phyloP scores from a whole-genome alignment of 208 protist genomes.

The Acanthamoeba rhysodes region DNA sequence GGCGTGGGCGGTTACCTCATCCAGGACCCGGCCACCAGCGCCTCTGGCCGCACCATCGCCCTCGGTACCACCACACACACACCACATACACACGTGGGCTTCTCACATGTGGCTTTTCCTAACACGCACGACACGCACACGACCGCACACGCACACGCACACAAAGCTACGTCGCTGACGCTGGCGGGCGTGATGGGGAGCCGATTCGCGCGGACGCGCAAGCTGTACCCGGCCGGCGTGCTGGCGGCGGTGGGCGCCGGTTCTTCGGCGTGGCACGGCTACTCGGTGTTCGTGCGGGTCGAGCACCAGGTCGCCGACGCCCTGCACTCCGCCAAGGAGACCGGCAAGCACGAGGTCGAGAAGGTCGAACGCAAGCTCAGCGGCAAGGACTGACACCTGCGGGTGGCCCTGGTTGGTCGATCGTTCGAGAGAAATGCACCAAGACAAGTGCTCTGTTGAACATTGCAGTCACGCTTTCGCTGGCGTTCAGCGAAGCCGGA shows the following conservation, averaged over 20 bases:
- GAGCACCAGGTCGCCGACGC: slow-evolving; percentile 15
- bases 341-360: neutral
- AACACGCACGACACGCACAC: neutral
- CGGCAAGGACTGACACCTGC: neutral
- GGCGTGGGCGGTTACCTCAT: slow-evolving; percentile 25
- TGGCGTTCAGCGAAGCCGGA: too few relatives aligned
- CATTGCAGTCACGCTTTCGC: too few relatives aligned
- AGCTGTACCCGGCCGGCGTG: slow-evolving; percentile 14
- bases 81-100: neutral
- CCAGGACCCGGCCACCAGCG: neutral
- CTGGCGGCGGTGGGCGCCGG: slow-evolving; percentile 4
- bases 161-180: neutral
- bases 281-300: neutral
- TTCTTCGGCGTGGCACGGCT: slow-evolving; percentile 11
- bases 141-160: neutral
- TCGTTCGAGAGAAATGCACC: too few relatives aligned
- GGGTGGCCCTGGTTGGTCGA: neutral
- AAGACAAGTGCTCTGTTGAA: too few relatives aligned
- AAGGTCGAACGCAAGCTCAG: slow-evolving; percentile 32
- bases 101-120: neutral
- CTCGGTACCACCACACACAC: neutral
- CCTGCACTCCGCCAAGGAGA: slow-evolving; percentile 23
- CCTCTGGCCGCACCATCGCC: neutral
- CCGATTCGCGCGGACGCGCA: neutral
- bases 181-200: slow-evolving; percentile 23